A percentile compares a stretch with the other conserved stretches of the same genome.
Conservation (phyloP, 306 rosid genomes). For the Prunus kanzakura region DNA sequence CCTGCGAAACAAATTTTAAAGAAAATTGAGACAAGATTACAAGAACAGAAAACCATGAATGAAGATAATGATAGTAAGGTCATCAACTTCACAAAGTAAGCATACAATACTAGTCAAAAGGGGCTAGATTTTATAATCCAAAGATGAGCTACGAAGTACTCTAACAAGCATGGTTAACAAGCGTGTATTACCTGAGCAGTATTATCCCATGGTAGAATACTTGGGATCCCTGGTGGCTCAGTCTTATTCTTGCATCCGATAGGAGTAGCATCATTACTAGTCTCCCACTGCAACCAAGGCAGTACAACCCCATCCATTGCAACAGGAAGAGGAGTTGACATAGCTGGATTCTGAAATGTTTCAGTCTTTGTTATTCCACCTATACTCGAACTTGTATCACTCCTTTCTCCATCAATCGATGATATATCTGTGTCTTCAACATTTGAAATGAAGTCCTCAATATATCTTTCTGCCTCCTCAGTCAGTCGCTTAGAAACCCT, state of each 20-base stretch:
- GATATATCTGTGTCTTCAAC: conserved; percentile 96
- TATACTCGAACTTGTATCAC: conserved; percentile 86
- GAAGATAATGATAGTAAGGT: neutral
- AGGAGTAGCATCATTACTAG: conserved; percentile 58
- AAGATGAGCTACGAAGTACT: neutral
- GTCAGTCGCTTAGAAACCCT: conserved; percentile 70
- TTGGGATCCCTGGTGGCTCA: conserved; percentile 43
- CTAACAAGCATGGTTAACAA: too few species aligned
- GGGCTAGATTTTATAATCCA: neutral
- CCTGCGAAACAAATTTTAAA: conserved; percentile 39
- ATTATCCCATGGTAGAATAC: conserved; percentile 24
- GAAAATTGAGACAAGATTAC: neutral
- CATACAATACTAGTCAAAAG: neutral
- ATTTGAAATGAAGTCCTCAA: conserved; percentile 93
- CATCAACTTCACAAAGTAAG: neutral
- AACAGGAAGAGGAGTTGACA: conserved; percentile 50
- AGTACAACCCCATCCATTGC: conserved; percentile 74
- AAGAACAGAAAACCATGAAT: neutral
- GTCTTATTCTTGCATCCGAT: conserved; percentile 39
- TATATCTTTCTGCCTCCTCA: conserved; percentile 86
- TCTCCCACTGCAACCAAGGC: conserved; percentile 98
- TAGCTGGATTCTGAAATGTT: conserved; percentile 39
- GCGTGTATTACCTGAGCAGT: conserved; percentile 39
- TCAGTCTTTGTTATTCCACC: conserved; percentile 66
- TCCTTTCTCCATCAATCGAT: conserved; percentile 91